Evolutionary conservation across 1,139 yeast species (phyloP), one percentile per base, ranked within the genome.

Genomic region (Kurtzmaniella quercitrusa): DNA sequence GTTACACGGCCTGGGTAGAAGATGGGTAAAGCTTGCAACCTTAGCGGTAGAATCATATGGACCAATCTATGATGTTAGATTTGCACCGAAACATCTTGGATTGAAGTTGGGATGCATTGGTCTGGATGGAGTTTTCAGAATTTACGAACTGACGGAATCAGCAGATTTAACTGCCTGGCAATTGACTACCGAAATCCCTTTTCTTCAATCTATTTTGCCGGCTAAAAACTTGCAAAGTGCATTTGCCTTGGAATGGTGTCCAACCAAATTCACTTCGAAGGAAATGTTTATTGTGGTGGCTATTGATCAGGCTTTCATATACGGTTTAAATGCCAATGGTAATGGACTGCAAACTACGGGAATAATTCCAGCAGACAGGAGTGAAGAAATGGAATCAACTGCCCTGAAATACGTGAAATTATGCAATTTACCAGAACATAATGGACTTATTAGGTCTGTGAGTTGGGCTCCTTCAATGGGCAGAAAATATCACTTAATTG

Each of bases 401-500:
- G 54, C 60, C 21, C 45, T 55, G 12, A 62, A 57, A 41, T 70
- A 66, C 47, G 49, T 52, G 20, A 69, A 67, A 43, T 49, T 71
- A 20, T 67, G 76, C 47, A 66, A 59, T 49, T 55, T 72, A 36
- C 86, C 91, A 1, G 96, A 88, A 40, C 98, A 91, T 60, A 76
- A 80, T 46, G 96, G 95, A 2, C 73, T 93, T 40, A 88, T 93
- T 37, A 71, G 98, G 51, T 87, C 93, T 33, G 89, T 93, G 7
- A 78, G 94, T 38, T 93, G 98, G 98, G 98, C 98, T 0, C 97
- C 98, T 5, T 82, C 95, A 0, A 88, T 91, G 85, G 98, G 98
- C 2, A 72, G 96, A 50, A 82, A 84, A 47, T 87, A 82, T 60
- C 96, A 93, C 55, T 67, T 89, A 41, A 75, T 93, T 38, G 98